These are phyloP conservation scores for Cyclaneusma minus DNA, from an alignment of 2,329 filamentous ascomycete genomes.

Conservation along the genomic window DNA sequence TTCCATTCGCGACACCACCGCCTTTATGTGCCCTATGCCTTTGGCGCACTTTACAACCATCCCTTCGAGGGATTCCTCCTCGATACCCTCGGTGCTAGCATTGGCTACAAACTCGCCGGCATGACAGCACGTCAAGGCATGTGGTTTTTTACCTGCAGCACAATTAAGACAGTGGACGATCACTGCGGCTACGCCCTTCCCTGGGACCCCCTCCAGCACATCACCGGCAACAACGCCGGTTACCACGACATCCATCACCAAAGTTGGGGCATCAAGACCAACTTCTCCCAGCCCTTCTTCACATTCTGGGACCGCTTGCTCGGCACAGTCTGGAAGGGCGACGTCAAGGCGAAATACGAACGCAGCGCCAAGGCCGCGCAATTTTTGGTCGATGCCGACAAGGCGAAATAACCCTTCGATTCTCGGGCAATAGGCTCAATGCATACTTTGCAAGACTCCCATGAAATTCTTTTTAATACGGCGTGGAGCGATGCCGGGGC, in stretches of 20 bases:
- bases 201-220: slow-evolving; percentile 81
- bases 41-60: slow-evolving; percentile 93
- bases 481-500: too few species aligned
- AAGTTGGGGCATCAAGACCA: slow-evolving; percentile 96
- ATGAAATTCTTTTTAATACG: too few species aligned
- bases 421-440: too few species aligned
- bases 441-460: too few species aligned
- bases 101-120: slow-evolving; percentile 66
- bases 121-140: slow-evolving; percentile 82
- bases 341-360: slow-evolving; percentile 14
- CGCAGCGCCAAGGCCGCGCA: slow-evolving; percentile 15
- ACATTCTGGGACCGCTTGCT: slow-evolving; percentile 84
- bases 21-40: slow-evolving; percentile 94
- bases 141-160: slow-evolving; percentile 76
- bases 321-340: slow-evolving; percentile 37
- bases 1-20: slow-evolving; percentile 95
- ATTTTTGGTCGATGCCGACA: slow-evolving; percentile 9
- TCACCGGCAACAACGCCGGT: slow-evolving; percentile 87
- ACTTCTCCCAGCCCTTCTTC: slow-evolving; percentile 85
- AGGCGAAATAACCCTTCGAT: too few species aligned
- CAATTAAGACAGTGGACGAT: slow-evolving; percentile 93
- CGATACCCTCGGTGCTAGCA: slow-evolving; percentile 74
- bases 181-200: slow-evolving; percentile 95
- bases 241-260: slow-evolving; percentile 99
- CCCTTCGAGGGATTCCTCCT: slow-evolving; percentile 86